These are phyloP conservation scores for Penicillium expansum DNA, from an alignment of 2,329 filamentous ascomycete genomes.

Conservation along the genomic window DNA sequence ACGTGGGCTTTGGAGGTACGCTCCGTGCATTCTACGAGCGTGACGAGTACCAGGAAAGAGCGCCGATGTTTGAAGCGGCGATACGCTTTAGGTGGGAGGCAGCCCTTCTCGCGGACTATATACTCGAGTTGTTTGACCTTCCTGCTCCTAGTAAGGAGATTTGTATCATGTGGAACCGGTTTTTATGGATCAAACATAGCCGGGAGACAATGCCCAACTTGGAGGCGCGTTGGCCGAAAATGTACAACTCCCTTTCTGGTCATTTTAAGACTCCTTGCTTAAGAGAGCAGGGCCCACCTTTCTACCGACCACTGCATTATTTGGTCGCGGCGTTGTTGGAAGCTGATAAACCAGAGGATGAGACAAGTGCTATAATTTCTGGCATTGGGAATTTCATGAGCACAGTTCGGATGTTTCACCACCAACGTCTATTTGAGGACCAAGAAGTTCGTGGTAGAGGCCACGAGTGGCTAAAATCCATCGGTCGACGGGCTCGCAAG, in stretches of 20 bases:
- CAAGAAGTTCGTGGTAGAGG: neutral
- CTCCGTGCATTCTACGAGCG: neutral
- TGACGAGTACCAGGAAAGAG: neutral
- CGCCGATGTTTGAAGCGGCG: neutral
- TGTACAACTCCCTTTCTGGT: neutral
- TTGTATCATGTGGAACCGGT: conserved; percentile 8
- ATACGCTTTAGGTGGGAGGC: conserved; percentile 8
- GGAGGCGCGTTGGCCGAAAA: neutral
- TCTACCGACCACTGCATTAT: conserved; percentile 1
- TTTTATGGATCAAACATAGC: neutral
- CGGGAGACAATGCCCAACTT: neutral
- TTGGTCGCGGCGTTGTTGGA: conserved; percentile 1
- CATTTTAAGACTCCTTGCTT: neutral
- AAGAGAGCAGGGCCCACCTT: neutral
- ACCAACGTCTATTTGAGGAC: neutral
- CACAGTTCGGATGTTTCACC: neutral
- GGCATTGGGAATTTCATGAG: neutral
- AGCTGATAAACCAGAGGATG: neutral
- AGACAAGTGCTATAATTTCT: neutral
- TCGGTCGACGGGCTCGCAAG: neutral
- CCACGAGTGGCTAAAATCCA: neutral
- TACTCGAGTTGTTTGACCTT: conserved; percentile 3
- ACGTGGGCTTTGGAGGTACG: neutral
- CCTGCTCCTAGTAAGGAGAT: conserved; percentile 5
- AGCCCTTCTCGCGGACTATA: conserved; percentile 9